Evolutionary conservation across 1,284 basidiomycete species (phyloP).

Genomic region (Xerocomus amazonicus): DNA sequence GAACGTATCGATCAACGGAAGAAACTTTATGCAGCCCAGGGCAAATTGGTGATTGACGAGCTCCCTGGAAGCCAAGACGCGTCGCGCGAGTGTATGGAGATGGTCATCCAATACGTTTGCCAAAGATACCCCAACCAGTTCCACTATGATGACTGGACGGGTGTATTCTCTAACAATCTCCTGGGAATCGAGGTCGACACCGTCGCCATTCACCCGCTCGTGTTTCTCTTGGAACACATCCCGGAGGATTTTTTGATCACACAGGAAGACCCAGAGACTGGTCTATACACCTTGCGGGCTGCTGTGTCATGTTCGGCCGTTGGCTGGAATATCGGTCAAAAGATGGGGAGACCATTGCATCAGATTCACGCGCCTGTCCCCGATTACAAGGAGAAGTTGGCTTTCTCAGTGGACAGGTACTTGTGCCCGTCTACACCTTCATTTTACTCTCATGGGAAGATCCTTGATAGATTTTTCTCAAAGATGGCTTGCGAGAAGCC

Average conservation of each 20-base stretch:
- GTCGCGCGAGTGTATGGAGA: constrained; percentile 46
- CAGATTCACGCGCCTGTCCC: constrained; percentile 47
- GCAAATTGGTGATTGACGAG: constrained; percentile 37
- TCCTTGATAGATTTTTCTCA: constrained; percentile 39
- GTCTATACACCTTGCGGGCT: constrained; percentile 41
- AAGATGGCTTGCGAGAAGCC: constrained; percentile 45
- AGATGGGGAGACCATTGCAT: constrained; percentile 44
- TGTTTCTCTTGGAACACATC: constrained; percentile 45
- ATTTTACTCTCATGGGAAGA: constrained; percentile 1
- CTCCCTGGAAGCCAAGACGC: constrained; percentile 42
- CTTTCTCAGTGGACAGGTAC: constrained; percentile 47
- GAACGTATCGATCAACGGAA: constrained; percentile 42
- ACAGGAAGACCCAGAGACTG: constrained; percentile 39
- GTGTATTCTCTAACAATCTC: constrained; percentile 42
- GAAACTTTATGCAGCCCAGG: constrained; percentile 36
- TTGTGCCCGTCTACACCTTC: background rate
- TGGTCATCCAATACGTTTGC: constrained; percentile 48
- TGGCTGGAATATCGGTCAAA: constrained; percentile 45
- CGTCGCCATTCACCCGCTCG: constrained; percentile 33
- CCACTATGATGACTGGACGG: constrained; percentile 31
- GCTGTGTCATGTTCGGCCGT: constrained; percentile 44
- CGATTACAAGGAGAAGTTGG: constrained; percentile 46
- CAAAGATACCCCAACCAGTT: constrained; percentile 47
- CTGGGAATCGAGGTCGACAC: constrained; percentile 35
- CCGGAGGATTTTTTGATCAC: constrained; percentile 50